These are phyloP conservation scores for Chaetomium tenue DNA, from an alignment of 495 filamentous ascomycete species.

Conservation along the genomic window DNA sequence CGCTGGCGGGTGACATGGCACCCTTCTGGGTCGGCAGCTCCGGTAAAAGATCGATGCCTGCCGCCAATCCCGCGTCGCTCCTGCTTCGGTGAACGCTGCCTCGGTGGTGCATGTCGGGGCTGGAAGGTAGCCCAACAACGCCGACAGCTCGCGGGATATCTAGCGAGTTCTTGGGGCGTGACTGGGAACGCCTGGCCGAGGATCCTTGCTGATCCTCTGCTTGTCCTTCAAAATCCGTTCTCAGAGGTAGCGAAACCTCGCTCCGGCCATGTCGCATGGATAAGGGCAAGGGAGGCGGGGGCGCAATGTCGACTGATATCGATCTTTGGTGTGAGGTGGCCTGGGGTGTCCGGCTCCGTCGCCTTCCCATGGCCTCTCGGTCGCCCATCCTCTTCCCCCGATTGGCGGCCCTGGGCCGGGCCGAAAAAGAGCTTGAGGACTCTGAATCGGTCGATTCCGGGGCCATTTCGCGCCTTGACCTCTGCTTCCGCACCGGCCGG, in stretches of 20 bases:
- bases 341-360: slow-evolving; percentile 2
- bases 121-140: slow-evolving; percentile 25
- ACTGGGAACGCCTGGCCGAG: not conserved
- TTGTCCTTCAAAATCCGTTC: not conserved
- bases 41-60: not conserved
- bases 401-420: slow-evolving; percentile 1
- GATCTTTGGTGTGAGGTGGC: slow-evolving; percentile 15
- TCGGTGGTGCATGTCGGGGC: slow-evolving; percentile 29
- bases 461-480: not conserved
- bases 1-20: not conserved
- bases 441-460: slow-evolving; percentile 13
- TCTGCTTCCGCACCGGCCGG: slow-evolving; percentile 3
- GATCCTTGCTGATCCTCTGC: not conserved
- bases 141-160: not conserved
- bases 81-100: slow-evolving; percentile 16
- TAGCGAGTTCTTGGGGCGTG: not conserved
- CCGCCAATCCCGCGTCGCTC: slow-evolving; percentile 15
- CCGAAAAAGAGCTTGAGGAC: slow-evolving; percentile 1
- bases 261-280: slow-evolving; percentile 15
- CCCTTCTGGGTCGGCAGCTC: slow-evolving; percentile 1
- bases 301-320: slow-evolving; percentile 16
- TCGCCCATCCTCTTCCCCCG: not conserved
- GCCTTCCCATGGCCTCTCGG: slow-evolving; percentile 7
- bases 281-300: slow-evolving; percentile 2
- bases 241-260: slow-evolving; percentile 8